Base-by-base conservation (phyloP, 345 rosid species). In the Salix brachista region DNA sequence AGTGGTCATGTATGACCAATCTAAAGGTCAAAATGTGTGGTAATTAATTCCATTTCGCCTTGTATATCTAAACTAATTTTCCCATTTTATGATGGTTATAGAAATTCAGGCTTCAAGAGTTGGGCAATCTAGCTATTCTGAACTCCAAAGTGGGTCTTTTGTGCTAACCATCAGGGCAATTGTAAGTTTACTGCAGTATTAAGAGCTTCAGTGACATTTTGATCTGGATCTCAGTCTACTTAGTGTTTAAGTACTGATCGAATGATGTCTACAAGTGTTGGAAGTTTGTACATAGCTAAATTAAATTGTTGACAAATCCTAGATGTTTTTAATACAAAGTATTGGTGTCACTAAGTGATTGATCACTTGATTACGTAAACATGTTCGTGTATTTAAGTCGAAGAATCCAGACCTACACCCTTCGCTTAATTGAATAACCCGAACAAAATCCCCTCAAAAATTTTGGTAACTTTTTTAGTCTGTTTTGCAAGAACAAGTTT, bases 1-100 rank as follows among this genome's bases (percentile, higher is more conserved):
- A 82, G 68, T 76, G 82, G 86, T 4, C 86, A 54, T 72, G 69
- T 23, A 28, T 70, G 79, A 65, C 62, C 42, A n/a, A n/a, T n/a
- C n/a, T n/a, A n/a, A n/a, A n/a, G n/a, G n/a, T 68, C 37, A 7
- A 18, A 21, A 18, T 3, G 25, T 18, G 37, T 12, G 21, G 30
- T 50, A 7, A 44, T 58, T 28, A 58, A 9, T n/a, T 39, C 58
- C 61, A 4, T 3, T 36, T 32, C 18, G 6, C 36, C 70, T 16
- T 50, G 80, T 77, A 77, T 14, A 77, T 62, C 54, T 61, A 23
- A 48, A 34, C 46, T 8, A 41, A 69, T 13, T 46, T 61, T 69
- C 42, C 37, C 14, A 60, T 61, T 52, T 52, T 18, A 16, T 25
- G 61, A 16, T 74, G 70, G 61, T 46, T 65, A 28, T 32, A 46